Conservation (phyloP, 2,329 filamentous ascomycete genomes). For the Sporothrix mexicana region DNA sequence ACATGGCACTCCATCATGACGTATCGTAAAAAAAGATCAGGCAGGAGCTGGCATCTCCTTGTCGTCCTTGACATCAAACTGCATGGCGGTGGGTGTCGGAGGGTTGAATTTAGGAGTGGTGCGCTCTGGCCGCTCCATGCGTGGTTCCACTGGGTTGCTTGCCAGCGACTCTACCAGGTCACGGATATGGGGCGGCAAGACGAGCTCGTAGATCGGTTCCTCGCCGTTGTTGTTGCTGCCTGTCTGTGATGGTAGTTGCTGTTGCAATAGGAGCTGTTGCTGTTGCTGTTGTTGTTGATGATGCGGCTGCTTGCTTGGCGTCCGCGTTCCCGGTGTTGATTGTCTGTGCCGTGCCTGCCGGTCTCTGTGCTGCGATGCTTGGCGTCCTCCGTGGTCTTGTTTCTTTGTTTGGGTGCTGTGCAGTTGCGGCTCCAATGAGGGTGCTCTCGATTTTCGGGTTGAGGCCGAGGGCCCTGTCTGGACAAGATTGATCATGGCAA, state of each 20-base stretch:
- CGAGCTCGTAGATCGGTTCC: constrained; percentile 34
- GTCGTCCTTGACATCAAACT: background rate
- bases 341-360: background rate
- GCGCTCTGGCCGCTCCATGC: background rate
- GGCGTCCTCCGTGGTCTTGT: background rate
- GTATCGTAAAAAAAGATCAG: background rate
- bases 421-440: background rate
- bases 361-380: background rate
- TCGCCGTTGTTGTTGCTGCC: background rate
- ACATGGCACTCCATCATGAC: too few relatives aligned
- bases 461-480: constrained; percentile 23
- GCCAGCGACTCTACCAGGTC: constrained; percentile 34
- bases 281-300: constrained; percentile 1
- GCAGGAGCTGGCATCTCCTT: background rate
- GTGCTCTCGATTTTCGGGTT: constrained; percentile 17
- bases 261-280: background rate
- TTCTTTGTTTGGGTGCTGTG: background rate
- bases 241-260: background rate
- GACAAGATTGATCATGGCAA: constrained; percentile 36
- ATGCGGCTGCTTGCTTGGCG: background rate
- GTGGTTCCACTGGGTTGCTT: background rate
- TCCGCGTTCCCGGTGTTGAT: background rate
- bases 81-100: constrained; percentile 37
- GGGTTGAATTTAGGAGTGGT: constrained; percentile 32
- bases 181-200: constrained; percentile 33